phyloP scores from a whole-genome alignment of 1,284 basidiomycete species.

The Porodaedalea pini region DNA sequence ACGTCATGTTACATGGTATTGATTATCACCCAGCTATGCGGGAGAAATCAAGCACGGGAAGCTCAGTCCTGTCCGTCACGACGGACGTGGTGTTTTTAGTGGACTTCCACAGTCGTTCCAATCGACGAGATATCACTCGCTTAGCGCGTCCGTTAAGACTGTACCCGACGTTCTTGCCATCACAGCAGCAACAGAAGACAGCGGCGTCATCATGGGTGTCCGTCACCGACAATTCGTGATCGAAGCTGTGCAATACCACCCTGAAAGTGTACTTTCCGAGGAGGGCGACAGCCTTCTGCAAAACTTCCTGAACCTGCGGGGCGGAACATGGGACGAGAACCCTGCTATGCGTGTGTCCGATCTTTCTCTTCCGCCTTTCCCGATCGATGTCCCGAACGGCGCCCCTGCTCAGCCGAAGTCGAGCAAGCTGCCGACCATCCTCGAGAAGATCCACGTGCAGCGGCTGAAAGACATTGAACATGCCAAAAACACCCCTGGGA shows the following conservation, averaged over 20 bases:
- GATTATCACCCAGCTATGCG: conserved; percentile 87
- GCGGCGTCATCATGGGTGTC: conserved; percentile 97
- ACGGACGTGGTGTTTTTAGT: conserved; percentile 86
- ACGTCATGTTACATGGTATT: conserved; percentile 10
- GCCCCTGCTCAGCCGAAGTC: conserved; percentile 28
- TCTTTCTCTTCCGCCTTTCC: conserved; percentile 58
- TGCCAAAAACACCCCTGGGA: conserved; percentile 46
- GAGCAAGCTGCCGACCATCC: conserved; percentile 74
- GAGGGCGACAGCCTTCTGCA: conserved; percentile 76
- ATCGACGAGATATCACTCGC: conserved; percentile 95
- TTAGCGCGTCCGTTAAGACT: conserved; percentile 78
- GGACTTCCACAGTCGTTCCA: conserved; percentile 79
- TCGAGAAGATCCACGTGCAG: conserved; percentile 68
- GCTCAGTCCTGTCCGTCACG: conserved; percentile 84
- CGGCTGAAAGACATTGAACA: conserved; percentile 53
- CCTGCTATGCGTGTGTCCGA: conserved; percentile 68
- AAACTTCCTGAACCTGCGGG: conserved; percentile 83
- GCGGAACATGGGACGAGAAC: conserved; percentile 87
- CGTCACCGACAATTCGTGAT: conserved; percentile 84
- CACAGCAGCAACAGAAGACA: conserved; percentile 82
- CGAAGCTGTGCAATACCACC: conserved; percentile 98
- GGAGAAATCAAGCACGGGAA: conserved; percentile 99
- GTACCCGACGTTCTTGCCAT: conserved; percentile 79
- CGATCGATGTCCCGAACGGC: conserved; percentile 38
- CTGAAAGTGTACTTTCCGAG: conserved; percentile 93